Evolutionary conservation across 352 stramenopile genomes (phyloP).

Genomic region (Pythium biforme): DNA sequence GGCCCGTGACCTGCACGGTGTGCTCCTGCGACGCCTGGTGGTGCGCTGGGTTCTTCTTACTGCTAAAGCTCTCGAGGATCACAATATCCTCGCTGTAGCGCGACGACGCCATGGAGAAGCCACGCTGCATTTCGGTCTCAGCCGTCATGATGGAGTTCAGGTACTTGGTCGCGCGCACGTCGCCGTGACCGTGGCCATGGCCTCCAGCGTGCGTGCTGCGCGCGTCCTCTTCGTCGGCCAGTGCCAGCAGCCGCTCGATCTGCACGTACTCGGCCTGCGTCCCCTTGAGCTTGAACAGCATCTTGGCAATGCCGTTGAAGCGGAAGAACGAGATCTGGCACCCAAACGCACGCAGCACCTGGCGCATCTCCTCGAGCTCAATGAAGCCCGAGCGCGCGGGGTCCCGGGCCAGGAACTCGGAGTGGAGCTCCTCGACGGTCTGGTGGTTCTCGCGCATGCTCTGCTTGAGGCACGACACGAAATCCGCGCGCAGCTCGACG

Average conservation of each 20-base stretch:
- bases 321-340: conserved; percentile 50
- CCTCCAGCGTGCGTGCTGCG: background rate
- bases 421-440: conserved; percentile 38
- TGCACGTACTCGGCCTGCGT: conserved; percentile 48
- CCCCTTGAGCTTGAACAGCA: conserved; percentile 45
- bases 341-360: conserved; percentile 38
- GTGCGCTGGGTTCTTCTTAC: background rate
- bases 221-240: conserved; percentile 8
- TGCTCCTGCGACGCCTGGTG: conserved; percentile 7
- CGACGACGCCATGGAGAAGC: conserved; percentile 6
- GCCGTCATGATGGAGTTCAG: conserved; percentile 9
- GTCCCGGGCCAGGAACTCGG: conserved; percentile 33
- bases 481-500: conserved; percentile 50
- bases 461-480: conserved; percentile 34
- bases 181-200: background rate
- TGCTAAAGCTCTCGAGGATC: conserved; percentile 17
- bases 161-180: conserved; percentile 5
- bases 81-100: conserved; percentile 15
- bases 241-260: conserved; percentile 13
- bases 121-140: conserved; percentile 7
- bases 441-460: conserved; percentile 32
- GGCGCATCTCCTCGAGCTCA: conserved; percentile 43
- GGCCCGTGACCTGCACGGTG: conserved; percentile 3
- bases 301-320: conserved; percentile 56
- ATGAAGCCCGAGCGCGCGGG: conserved; percentile 31